A percentile compares a stretch with the other conserved stretches of the same genome.
phyloP scores from a whole-genome alignment of 495 filamentous ascomycete species.

The Lindgomyces ingoldianus region DNA sequence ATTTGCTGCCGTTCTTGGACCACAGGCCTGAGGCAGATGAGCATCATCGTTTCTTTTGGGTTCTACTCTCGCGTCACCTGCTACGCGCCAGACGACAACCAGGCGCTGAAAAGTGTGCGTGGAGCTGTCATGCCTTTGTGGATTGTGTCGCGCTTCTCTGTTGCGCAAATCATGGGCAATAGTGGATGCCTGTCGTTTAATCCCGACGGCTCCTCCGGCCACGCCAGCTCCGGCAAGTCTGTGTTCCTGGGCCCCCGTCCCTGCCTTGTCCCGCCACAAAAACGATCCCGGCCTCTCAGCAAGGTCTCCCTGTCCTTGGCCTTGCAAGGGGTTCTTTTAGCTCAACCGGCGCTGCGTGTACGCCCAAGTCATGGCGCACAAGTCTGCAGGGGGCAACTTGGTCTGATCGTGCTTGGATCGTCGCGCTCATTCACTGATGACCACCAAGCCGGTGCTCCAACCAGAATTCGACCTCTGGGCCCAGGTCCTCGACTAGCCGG shows the following conservation, averaged over 20 bases:
- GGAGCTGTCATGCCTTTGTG: slow-evolving; percentile 5
- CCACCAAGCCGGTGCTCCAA: slow-evolving; percentile 22
- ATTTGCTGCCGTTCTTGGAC: background rate
- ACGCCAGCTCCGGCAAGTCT: slow-evolving; percentile 15
- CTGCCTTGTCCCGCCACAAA: slow-evolving; percentile 11
- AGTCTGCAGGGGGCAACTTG: slow-evolving; percentile 25
- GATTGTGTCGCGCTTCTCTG: slow-evolving; percentile 5
- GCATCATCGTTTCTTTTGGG: too few species aligned
- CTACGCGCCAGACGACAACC: background rate
- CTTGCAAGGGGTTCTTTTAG: slow-evolving; percentile 1
- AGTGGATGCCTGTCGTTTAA: background rate
- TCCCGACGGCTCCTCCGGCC: slow-evolving; percentile 18
- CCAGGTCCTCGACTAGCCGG: background rate
- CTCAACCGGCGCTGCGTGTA: slow-evolving; percentile 9
- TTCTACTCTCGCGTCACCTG: slow-evolving; percentile 4
- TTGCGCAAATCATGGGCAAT: slow-evolving; percentile 14
- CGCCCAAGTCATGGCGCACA: background rate
- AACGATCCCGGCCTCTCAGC: background rate
- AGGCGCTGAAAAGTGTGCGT: background rate
- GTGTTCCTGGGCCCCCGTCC: slow-evolving; percentile 27
- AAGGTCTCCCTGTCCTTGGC: background rate
- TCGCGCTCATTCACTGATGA: slow-evolving; percentile 11
- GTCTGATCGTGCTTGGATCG: slow-evolving; percentile 24
- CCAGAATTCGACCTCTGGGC: slow-evolving; percentile 14
- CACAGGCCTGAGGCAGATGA: too few species aligned